These are phyloP conservation scores for Vitis hybrid DNA, from an alignment of 177 flowering plant species.

Conservation along the genomic window DNA sequence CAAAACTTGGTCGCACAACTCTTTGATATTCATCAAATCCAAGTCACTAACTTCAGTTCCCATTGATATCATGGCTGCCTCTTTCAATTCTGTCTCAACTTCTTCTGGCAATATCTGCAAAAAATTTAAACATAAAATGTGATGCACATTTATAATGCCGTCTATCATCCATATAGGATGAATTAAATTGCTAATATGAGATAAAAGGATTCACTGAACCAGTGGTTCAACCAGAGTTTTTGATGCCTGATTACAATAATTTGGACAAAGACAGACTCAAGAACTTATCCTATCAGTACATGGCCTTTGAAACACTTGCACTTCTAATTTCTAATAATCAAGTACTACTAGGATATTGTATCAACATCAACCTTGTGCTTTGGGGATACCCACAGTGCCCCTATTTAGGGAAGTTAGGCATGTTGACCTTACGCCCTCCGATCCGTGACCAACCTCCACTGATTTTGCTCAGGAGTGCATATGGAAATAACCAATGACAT, in stretches of 20 bases:
- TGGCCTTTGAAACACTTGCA: too few species aligned
- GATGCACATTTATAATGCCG: background rate
- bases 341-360: background rate
- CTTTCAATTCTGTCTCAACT: slow-evolving; percentile 51
- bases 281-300: too few species aligned
- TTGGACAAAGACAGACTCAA: background rate
- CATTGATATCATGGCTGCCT: slow-evolving; percentile 64
- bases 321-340: too few species aligned
- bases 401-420: too few species aligned
- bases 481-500: too few species aligned
- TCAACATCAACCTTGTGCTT: too few species aligned
- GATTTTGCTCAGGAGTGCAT: too few species aligned
- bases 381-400: too few species aligned
- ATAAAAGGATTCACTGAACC: background rate
- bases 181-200: background rate
- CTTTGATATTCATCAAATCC: slow-evolving; percentile 55
- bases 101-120: slow-evolving; percentile 41
- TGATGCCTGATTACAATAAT: background rate
- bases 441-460: too few species aligned
- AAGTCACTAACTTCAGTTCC: slow-evolving; percentile 72
- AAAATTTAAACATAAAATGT: background rate
- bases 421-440: too few species aligned
- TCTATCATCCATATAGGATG: background rate
- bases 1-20: slow-evolving; percentile 62
- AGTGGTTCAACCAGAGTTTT: background rate